phyloP scores from a whole-genome alignment of 2,329 filamentous ascomycete species.

The Colletotrichum aenigma region DNA sequence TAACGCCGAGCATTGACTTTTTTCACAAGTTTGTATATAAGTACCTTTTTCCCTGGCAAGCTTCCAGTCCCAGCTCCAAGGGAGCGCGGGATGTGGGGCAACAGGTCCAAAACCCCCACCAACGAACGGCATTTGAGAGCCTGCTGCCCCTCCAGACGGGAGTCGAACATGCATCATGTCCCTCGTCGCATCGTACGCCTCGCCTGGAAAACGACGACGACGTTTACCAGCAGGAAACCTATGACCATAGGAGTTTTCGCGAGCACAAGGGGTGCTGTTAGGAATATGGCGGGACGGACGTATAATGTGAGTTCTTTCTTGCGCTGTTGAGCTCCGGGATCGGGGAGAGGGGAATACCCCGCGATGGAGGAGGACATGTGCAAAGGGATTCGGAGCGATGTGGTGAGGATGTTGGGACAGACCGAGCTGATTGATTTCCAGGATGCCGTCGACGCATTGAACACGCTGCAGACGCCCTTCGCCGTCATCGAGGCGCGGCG shows the following conservation, averaged over 20 bases:
- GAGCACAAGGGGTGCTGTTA: conserved; percentile 11
- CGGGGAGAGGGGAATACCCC: not conserved
- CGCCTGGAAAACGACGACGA: not conserved
- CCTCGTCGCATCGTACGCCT: conserved; percentile 11
- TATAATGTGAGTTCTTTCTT: conserved; percentile 14
- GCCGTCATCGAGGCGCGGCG: conserved; percentile 78
- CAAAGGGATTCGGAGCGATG: not conserved
- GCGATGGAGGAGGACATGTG: not conserved
- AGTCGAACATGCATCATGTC: conserved; percentile 19
- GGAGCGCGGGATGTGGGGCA: not conserved
- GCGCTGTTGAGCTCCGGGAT: not conserved
- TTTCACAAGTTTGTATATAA: not conserved
- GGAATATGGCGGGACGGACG: not conserved
- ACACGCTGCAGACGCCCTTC: conserved; percentile 89
- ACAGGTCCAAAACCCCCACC: not conserved
- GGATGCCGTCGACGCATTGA: conserved; percentile 87
- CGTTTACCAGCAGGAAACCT: not conserved
- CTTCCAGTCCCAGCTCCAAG: not conserved
- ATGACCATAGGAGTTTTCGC: not conserved
- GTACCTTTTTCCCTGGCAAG: not conserved
- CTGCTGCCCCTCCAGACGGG: not conserved
- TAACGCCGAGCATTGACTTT: not conserved
- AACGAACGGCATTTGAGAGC: not conserved
- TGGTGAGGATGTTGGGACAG: not conserved
- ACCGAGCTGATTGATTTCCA: conserved; percentile 38